Evolutionary conservation across 1,284 basidiomycete species (phyloP), one percentile per base, ranked within the genome.

Genomic region (Moesziomyces antarcticus): DNA sequence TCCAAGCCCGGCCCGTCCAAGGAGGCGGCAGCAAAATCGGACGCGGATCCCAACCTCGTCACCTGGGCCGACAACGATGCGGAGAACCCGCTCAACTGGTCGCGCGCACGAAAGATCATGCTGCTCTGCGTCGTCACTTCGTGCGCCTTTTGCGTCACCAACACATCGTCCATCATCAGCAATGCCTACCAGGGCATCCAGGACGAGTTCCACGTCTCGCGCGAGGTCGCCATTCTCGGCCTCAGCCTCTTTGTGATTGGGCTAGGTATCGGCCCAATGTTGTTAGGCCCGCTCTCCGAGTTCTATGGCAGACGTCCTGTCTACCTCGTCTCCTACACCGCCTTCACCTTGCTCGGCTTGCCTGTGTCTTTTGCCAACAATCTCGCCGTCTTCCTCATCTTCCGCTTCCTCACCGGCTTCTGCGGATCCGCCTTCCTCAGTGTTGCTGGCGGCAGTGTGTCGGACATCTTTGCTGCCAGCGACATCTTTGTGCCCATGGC

Each of bases 201-300:
- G 42, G 66, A 78, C 20, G 88, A 90, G 10, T 91, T 92, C 67
- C 84, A 87, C 57, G 87, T 92, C 35, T 86, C 88, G 2, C 86
- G 87, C 33, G 88, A 89, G 67, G 90, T 93, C 68, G 90, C 93
- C 3, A 89, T 92, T 83, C 87, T 93, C 13, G 87, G 88, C 3
- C 87, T 93, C 42, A 91, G 89, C 58, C 80, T 93, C 6, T 94
- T 90, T 53, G 87, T 88, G 20, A 71, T 83, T 20, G 90, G 89
- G 1, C 60, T 80, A 1, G 78, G 76, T 4, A 56, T 80, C n/a
- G 78, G 78, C 1, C 78, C 78, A 5, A 62, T 78, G 61, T 47
- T 78, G 3, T 86, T 90, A 5, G 89, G 89, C 0, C 89, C 89
- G 0, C 73, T 88, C 7, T 87, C 86, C 44, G 88, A 89, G 73